Evolutionary conservation across 1,284 basidiomycete genomes (phyloP).

Genomic region (Gymnopus androsaceus): DNA sequence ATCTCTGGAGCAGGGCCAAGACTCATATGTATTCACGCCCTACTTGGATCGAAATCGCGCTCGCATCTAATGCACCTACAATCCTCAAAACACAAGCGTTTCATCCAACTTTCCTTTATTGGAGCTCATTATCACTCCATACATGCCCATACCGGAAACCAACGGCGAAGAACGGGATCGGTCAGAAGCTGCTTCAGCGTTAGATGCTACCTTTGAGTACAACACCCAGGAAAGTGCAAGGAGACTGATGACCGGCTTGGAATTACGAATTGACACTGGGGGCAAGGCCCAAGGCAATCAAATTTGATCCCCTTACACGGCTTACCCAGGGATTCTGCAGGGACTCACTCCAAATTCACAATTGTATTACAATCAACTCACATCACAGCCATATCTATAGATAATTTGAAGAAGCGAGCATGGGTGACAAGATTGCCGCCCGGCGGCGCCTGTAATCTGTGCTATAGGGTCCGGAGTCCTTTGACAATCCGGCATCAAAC

Average conservation of each 20-base stretch:
- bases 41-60: slow-evolving; percentile 85
- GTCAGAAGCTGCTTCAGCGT: slow-evolving; percentile 70
- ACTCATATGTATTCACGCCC: slow-evolving; percentile 71
- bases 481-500: too few species aligned
- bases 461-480: too few species aligned
- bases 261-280: slow-evolving; percentile 63
- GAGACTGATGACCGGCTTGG: slow-evolving; percentile 59
- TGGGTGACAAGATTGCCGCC: too few species aligned
- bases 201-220: slow-evolving; percentile 80
- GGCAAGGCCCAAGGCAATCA: too few species aligned
- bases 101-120: slow-evolving; percentile 59
- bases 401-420: too few species aligned
- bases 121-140: slow-evolving; percentile 68
- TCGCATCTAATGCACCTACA: slow-evolving; percentile 92
- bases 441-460: too few species aligned
- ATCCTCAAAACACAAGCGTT: slow-evolving; percentile 80
- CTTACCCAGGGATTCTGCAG: too few species aligned
- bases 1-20: slow-evolving; percentile 46
- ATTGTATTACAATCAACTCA: too few species aligned
- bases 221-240: slow-evolving; percentile 61
- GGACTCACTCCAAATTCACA: too few species aligned
- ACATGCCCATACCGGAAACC: slow-evolving; percentile 80
- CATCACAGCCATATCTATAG: too few species aligned
- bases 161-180: slow-evolving; percentile 89
- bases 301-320: too few species aligned